A percentile compares a stretch with the other conserved stretches of the same genome.
These are phyloP conservation scores for Cladosporium sp. DNA, from an alignment of 2,329 filamentous ascomycete species.

Conservation along the genomic window DNA sequence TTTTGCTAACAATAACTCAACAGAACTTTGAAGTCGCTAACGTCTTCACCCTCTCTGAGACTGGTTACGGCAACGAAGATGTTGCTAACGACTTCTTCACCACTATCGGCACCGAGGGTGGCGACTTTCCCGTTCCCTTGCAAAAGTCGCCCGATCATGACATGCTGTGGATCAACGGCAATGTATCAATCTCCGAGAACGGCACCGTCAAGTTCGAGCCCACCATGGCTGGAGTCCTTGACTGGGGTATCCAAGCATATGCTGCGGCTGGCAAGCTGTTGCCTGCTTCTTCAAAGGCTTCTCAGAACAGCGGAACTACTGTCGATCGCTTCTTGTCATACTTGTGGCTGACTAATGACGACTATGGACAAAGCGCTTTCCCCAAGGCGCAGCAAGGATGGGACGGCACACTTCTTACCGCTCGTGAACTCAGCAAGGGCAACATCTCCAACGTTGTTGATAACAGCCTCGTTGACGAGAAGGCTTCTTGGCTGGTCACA, in stretches of 20 bases:
- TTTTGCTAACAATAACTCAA: neutral
- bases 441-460: conserved; percentile 46
- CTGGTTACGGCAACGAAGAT: conserved; percentile 44
- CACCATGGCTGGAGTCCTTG: conserved; percentile 46
- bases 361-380: conserved; percentile 44
- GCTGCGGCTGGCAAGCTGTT: conserved; percentile 48
- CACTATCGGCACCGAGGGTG: conserved; percentile 50
- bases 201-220: conserved; percentile 41
- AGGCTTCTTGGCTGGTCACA: conserved; percentile 44
- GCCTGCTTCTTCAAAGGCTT: conserved; percentile 43
- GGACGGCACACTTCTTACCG: conserved; percentile 48
- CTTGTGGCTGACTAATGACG: conserved; percentile 49
- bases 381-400: conserved; percentile 48
- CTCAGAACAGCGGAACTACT: conserved; percentile 42
- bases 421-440: conserved; percentile 47
- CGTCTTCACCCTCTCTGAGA: conserved; percentile 44
- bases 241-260: conserved; percentile 47
- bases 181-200: conserved; percentile 30
- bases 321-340: conserved; percentile 46
- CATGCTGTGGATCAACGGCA: conserved; percentile 48
- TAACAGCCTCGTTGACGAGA: conserved; percentile 44
- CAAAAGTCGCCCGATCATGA: conserved; percentile 42
- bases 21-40: conserved; percentile 51
- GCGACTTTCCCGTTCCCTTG: conserved; percentile 35
- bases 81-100: conserved; percentile 40